Base-by-base conservation (phyloP, 2,329 filamentous ascomycete genomes). In the Penicillium frequentans region DNA sequence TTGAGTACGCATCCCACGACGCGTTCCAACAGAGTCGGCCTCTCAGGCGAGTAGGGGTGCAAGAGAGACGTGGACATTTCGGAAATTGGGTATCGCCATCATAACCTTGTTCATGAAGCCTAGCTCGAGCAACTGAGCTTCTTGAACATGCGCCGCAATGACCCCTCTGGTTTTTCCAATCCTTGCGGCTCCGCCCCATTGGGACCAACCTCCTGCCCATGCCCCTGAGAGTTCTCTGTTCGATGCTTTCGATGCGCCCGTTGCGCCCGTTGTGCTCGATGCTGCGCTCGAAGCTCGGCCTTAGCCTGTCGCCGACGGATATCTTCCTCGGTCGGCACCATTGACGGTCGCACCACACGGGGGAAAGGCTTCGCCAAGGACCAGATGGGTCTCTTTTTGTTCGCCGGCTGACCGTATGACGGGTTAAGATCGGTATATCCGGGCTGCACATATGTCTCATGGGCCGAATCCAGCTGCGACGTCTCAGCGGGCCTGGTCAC, bases 391-490 rank as follows among this genome's bases (percentile, higher is more conserved):
- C 31, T 33, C 54, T 80, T 78, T 13, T 70, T 62, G n/a, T 81
- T 79, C 6, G 73, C 69, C 3, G 81, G 75, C 54, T 83, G 79
- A 31, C 82, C 81, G 57, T 84, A 84, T 27, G 80, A 76, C 2
- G 82, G 82, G 49, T 85, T 84, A 3, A 84, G 71, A 14, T 81
- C 74, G 13, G 74, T 72, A 59, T 84, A 84, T 3, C 80, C 80
- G 16, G 81, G 80, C 43, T 82, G 79, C 19, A 84, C 76, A 37
- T 78, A 79, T 1, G 77, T 74, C 54, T 78, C 74, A 33, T 80
- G 77, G 2, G 73, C 65, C 39, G 62, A 52, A 1, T 63, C 62
- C 39, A 72, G 27, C 48, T 73, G 70, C 1, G 69, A 55, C 0
- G 66, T 70, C 19, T 71, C 70, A 3, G 72, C 68, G 3, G 70